phyloP scores from a whole-genome alignment of 2,329 filamentous ascomycete genomes.

The Lasiodiplodia citricola region DNA sequence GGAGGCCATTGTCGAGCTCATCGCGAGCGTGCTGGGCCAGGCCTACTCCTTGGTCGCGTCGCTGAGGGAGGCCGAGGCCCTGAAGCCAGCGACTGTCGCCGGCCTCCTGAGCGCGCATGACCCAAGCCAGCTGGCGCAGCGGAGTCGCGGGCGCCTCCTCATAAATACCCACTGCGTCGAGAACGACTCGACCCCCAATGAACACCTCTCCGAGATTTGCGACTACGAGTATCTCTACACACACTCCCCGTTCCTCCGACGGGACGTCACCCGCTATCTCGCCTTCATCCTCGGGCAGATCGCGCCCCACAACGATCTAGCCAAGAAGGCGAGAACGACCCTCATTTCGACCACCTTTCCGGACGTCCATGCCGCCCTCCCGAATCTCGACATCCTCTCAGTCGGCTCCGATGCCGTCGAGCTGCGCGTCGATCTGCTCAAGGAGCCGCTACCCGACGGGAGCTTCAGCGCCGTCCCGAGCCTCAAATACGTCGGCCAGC shows the following conservation, averaged over 20 bases:
- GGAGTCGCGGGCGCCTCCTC: slow-evolving; percentile 62
- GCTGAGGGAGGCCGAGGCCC: slow-evolving; percentile 59
- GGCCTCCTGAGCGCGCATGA: slow-evolving; percentile 47
- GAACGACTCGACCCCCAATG: slow-evolving; percentile 62
- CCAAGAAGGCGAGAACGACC: slow-evolving; percentile 78
- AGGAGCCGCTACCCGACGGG: slow-evolving; percentile 70
- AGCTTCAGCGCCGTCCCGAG: slow-evolving; percentile 72
- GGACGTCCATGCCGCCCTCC: slow-evolving; percentile 79
- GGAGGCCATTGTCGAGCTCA: slow-evolving; percentile 74
- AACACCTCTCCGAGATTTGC: slow-evolving; percentile 68
- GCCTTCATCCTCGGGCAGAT: slow-evolving; percentile 81
- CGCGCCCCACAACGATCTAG: slow-evolving; percentile 76
- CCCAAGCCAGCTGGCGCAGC: slow-evolving; percentile 16
- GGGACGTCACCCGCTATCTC: slow-evolving; percentile 78
- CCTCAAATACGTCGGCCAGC: slow-evolving; percentile 82
- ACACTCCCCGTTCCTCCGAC: slow-evolving; percentile 70
- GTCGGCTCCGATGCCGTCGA: slow-evolving; percentile 87
- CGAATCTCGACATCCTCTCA: slow-evolving; percentile 85
- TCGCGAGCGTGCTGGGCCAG: slow-evolving; percentile 81
- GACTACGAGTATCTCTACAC: slow-evolving; percentile 90
- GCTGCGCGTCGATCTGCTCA: slow-evolving; percentile 79
- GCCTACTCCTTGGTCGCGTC: slow-evolving; percentile 65
- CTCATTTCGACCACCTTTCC: slow-evolving; percentile 89
- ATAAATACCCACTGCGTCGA: slow-evolving; percentile 81
- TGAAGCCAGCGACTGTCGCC: slow-evolving; percentile 69